phyloP scores from a whole-genome alignment of 768 basidiomycete species.

The Amanita pallidorosea region DNA sequence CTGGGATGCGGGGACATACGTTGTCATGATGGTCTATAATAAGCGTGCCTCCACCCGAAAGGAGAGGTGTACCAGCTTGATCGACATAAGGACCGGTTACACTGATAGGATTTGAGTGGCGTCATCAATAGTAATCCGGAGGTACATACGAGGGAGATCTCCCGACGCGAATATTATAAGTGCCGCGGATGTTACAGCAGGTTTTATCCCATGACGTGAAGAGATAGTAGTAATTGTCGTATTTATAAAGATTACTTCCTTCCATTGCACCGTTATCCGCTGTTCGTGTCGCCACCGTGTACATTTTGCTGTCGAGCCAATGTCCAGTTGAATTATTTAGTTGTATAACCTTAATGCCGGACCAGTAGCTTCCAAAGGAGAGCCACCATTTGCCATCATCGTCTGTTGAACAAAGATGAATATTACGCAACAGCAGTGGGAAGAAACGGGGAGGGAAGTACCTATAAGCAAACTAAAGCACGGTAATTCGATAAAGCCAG shows the following conservation, averaged over 20 bases:
- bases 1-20: constrained; percentile 16
- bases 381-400: too few relatives aligned
- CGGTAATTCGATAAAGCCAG: too few relatives aligned
- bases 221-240: constrained; percentile 37
- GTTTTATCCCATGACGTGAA: constrained; percentile 48
- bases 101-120: constrained; percentile 13
- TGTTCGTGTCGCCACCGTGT: constrained; percentile 24
- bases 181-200: constrained; percentile 38
- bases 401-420: too few relatives aligned
- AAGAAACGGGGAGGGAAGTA: not conserved
- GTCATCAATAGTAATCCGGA: not conserved
- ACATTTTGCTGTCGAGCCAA: constrained; percentile 24
- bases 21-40: constrained; percentile 33
- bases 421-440: too few relatives aligned
- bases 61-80: constrained; percentile 29
- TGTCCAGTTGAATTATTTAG: constrained; percentile 33
- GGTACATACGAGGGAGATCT: constrained; percentile 29
- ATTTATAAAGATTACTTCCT: constrained; percentile 34
- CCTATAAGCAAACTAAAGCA: not conserved
- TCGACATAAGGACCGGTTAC: constrained; percentile 31
- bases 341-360: constrained; percentile 33
- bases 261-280: constrained; percentile 36
- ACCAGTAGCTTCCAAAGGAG: too few relatives aligned
- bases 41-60: constrained; percentile 40
- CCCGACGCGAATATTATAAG: constrained; percentile 52